These are phyloP conservation scores for Dendrobium catenatum DNA, from an alignment of 106 monocot species.

Conservation along the genomic window DNA sequence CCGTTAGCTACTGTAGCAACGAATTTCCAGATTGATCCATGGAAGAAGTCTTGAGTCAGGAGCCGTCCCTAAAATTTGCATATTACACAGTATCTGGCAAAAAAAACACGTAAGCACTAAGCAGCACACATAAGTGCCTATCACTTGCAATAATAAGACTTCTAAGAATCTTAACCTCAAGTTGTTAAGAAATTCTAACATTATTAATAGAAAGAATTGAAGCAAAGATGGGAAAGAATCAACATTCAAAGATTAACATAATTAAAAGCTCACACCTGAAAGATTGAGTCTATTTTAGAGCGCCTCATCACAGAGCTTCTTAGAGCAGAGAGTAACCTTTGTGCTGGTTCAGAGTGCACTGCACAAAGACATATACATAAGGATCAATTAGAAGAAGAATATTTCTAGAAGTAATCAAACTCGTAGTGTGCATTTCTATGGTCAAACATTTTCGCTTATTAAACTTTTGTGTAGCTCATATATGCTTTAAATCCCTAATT, in stretches of 20 bases:
- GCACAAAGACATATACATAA: constrained; percentile 12
- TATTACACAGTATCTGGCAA: neutral
- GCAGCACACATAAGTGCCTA: neutral
- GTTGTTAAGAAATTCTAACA: neutral
- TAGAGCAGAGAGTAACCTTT: constrained; percentile 55
- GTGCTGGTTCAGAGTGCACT: constrained; percentile 28
- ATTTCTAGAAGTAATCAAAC: neutral
- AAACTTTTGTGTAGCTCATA: too few relatives aligned
- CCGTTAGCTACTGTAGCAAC: neutral
- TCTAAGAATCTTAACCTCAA: neutral
- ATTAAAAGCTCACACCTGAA: constrained; percentile 35
- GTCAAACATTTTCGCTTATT: too few relatives aligned
- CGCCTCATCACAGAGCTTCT: constrained; percentile 75
- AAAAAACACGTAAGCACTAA: neutral
- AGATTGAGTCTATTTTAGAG: constrained; percentile 24
- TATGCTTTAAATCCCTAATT: too few relatives aligned
- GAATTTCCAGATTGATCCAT: neutral
- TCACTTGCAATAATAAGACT: neutral
- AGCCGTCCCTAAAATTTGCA: neutral
- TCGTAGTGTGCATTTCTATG: constrained; percentile 2
- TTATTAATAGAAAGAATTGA: neutral
- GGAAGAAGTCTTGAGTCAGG: neutral
- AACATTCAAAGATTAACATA: neutral
- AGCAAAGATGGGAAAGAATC: neutral
- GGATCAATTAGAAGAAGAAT: neutral